A percentile compares a stretch with the other conserved stretches of the same genome.
Conservation (phyloP, 345 rosid genomes). For the Camelina neglecta region DNA sequence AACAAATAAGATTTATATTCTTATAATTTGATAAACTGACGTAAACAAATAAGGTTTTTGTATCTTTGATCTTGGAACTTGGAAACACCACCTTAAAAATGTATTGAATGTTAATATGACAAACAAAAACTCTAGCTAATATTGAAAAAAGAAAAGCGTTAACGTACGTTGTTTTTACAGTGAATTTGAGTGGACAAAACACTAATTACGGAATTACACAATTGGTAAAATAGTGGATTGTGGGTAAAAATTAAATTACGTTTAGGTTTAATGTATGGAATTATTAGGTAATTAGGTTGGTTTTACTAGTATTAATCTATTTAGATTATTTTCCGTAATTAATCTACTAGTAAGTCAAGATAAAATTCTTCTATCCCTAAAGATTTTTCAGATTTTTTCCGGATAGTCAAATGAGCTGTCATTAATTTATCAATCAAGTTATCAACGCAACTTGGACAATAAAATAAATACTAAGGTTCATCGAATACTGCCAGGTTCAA, state of each 20-base stretch:
- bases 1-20: no score
- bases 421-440: constrained; percentile 21
- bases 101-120: no score
- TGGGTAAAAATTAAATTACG: not conserved
- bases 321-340: not conserved
- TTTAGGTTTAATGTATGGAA: not conserved
- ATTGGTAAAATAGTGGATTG: not conserved
- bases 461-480: constrained; percentile 26
- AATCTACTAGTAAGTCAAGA: not conserved
- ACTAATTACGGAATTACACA: not conserved
- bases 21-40: no score
- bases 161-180: not conserved
- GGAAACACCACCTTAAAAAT: no score
- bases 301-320: not conserved
- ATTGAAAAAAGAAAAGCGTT: not conserved
- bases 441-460: constrained; percentile 41
- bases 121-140: not conserved
- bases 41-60: no score
- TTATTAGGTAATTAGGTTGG: not conserved
- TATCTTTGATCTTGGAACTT: no score
- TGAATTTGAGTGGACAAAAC: not conserved
- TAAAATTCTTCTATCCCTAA: not conserved
- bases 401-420: constrained; percentile 36
- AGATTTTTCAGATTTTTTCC: constrained; percentile 15
- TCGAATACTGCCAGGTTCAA: constrained; percentile 37